Base-by-base conservation (phyloP, 1,284 basidiomycete genomes). In the Microbotryum intermedium region DNA sequence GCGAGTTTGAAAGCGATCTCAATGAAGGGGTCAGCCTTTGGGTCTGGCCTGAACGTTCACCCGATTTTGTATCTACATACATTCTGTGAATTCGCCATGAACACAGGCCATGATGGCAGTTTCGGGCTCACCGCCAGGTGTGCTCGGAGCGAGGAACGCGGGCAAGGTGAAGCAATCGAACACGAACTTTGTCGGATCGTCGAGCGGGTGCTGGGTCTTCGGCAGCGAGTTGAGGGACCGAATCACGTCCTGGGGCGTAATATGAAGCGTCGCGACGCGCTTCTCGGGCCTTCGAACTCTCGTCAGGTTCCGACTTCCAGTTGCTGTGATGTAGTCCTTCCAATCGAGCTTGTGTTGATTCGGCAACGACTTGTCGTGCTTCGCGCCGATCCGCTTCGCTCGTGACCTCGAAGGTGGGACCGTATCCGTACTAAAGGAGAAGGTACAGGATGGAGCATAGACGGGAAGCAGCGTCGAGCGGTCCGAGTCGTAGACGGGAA, bases 31-130 rank as follows among this genome's bases (percentile, higher is more conserved):
- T 48, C 9, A n/a, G 34, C n/a, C n/a, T n/a, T n/a, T n/a, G n/a
- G n/a, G n/a, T n/a, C n/a, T n/a, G n/a, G n/a, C n/a, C n/a, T n/a
- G n/a, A n/a, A n/a, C n/a, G n/a, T n/a, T n/a, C n/a, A n/a, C n/a
- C n/a, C n/a, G n/a, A n/a, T n/a, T n/a, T n/a, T n/a, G n/a, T n/a
- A 28, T 28, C 18, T 11, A 79, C 84, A 70, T 71, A 91, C 91
- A 79, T 81, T 98, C 94, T 53, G 81, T 80, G 72, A 93, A 95
- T 73, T 97, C 86, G 8, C 94, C 94, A 73, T 97, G 91, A 34
- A 97, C 81, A 57, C 82, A 84, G 65, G 94, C 81, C 70, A 94
- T 84, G 54, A 98, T 76, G 54, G 79, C 74, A 7, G 78, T 77
- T 44, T 76, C 80, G 55, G 83, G 82, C 70, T 84, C 57, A 79